Evolutionary conservation across 2,329 filamentous ascomycete species (phyloP), one percentile per base, ranked within the genome.

Genomic region (Periglandula ipomoeae): DNA sequence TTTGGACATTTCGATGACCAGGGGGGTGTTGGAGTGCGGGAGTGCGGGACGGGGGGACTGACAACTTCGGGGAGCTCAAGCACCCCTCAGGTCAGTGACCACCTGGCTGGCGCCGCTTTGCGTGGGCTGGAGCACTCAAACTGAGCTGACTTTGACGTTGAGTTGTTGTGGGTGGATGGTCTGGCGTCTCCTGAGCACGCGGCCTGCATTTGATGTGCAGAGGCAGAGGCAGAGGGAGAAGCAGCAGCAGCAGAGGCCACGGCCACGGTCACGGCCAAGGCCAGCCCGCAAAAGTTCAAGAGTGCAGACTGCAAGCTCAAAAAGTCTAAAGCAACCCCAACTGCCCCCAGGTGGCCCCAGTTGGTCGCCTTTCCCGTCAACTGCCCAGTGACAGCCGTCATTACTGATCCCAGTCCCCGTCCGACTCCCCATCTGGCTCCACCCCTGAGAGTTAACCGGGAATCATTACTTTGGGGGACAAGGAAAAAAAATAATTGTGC

Each of bases 391-490:
- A 15, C 30, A 32, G 30, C 30, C 30, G 30, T 39, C 20, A 22
- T 27, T 30, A 24, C 41, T 27, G 6, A 23, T 30, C 41, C 26
- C 10, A 10, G 3, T 46, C 22, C 23, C 30, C 15, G 19, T 24
- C 32, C 35, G 15, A 13, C 13, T 34, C 15, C 24, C 51, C 34
- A 42, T 55, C 43, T 50, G 54, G 54, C 52, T 51, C 56, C 57
- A 58, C 56, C 55, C 54, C 56, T 58, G 56, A 46, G 32, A 35
- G 34, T 27, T 30, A 55, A 48, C 54, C 48, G 50, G 42, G 22
- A 34, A 35, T 30, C 45, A 47, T 45, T 52, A 51, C 49, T 46
- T 50, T 45, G n/a, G 37, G n/a, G 10, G 5, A 39, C n/a, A 35
- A 37, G 20, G 20, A 20, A 15, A 15, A 56, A 56, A 54, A 52